A percentile compares a stretch with the other conserved stretches of the same genome.
phyloP scores from a whole-genome alignment of 2,329 filamentous ascomycete species.

The Scopulariopsis brevicaulis region DNA sequence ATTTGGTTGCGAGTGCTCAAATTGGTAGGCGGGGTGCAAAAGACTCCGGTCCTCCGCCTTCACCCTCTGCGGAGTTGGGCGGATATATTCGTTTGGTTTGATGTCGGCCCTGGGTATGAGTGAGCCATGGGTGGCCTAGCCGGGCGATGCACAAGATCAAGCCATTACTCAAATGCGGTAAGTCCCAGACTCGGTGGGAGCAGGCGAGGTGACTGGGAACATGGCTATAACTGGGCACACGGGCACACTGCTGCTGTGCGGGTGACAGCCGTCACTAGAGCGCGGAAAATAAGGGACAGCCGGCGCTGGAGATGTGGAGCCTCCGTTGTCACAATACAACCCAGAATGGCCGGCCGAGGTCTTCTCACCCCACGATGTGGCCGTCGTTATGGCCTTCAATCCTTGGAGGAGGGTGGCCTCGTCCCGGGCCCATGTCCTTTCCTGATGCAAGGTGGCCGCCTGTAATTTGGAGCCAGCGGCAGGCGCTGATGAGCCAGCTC shows the following conservation, averaged over 20 bases:
- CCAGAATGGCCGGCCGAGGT: not conserved
- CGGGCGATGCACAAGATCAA: not conserved
- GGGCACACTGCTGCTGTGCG: not conserved
- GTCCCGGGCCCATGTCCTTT: not conserved
- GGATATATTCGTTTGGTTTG: not conserved
- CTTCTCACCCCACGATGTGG: conserved; percentile 1
- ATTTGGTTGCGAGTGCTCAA: not conserved
- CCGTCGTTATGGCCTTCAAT: conserved; percentile 1
- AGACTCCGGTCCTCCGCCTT: not conserved
- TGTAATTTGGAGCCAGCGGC: not conserved
- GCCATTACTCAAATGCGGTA: not conserved
- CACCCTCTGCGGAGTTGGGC: not conserved
- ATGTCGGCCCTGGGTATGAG: not conserved
- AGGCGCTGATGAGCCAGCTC: not conserved
- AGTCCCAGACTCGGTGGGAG: not conserved
- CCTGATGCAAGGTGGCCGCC: not conserved
- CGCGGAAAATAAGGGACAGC: not conserved
- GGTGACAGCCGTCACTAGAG: conserved; percentile 1
- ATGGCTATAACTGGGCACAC: conserved; percentile 2
- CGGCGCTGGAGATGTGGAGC: not conserved
- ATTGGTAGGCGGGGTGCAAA: not conserved
- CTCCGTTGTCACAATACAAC: conserved; percentile 1
- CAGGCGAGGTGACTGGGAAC: not conserved
- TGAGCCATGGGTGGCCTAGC: not conserved
- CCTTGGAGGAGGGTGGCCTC: not conserved